phyloP scores from a whole-genome alignment of 2,329 filamentous ascomycete genomes.

The Rhynchosporium agropyri region DNA sequence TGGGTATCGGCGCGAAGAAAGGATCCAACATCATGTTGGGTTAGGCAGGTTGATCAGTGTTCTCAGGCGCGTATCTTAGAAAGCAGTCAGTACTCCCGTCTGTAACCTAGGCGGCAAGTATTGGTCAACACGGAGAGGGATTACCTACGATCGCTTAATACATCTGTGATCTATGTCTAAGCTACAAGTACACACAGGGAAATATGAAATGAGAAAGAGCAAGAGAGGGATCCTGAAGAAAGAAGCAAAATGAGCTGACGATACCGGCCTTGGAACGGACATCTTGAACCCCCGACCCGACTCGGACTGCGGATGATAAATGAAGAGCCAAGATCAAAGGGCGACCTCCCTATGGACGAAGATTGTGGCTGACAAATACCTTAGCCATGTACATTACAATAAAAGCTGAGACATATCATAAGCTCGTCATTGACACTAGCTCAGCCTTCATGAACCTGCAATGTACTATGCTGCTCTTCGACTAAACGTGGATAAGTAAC shows the following conservation, averaged over 20 bases:
- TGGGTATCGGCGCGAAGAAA: constrained; percentile 60
- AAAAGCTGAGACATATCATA: background rate
- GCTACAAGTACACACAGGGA: background rate
- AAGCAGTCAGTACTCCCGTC: background rate
- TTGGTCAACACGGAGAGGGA: background rate
- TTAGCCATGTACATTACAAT: constrained; percentile 3
- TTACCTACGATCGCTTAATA: background rate
- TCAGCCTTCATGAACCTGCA: background rate
- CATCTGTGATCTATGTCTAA: background rate
- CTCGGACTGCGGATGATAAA: background rate
- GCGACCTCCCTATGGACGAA: constrained; percentile 2
- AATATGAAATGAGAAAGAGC: background rate
- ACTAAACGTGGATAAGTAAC: too few species aligned
- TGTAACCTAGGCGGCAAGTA: background rate
- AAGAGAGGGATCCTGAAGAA: background rate
- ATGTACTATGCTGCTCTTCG: too few species aligned
- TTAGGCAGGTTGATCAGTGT: background rate
- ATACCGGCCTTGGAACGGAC: constrained; percentile 7
- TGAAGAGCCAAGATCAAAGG: constrained; percentile 10
- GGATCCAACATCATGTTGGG: constrained; percentile 65
- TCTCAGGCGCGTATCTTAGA: background rate
- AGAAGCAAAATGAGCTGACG: constrained; percentile 4
- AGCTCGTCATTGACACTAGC: constrained; percentile 10
- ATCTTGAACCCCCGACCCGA: constrained; percentile 4
- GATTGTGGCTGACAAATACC: constrained; percentile 10